Base-by-base conservation (phyloP, 257 asterid genomes). In the Capsicum baccatum region DNA sequence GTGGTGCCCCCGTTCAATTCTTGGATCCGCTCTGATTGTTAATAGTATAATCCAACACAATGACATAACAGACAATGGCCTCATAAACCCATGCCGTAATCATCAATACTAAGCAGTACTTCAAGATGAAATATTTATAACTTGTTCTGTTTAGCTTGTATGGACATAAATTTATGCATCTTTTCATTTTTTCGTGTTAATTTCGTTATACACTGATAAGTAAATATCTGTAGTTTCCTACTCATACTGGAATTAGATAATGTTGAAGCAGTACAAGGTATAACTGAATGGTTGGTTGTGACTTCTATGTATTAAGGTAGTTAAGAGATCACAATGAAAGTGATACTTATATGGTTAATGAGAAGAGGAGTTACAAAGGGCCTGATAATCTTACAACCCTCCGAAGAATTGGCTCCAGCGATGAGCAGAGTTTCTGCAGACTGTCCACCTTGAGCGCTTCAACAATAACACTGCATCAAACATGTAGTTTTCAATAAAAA, bases 381-480 rank as follows among this genome's bases (percentile, higher is more conserved):
- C 58, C 83, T 55, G 63, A 58, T 33, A 76, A 85, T 86, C 98
- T 94, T 94, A 95, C 99, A 85, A 95, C 99, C 93, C 96, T 94
- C 48, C 99, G 97, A 68, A 95, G 97, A 91, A 95, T 90, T 35
- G 99, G 98, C 88, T 95, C 99, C 91, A 95, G 84, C 6, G 99
- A 94, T 62, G 99, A 95, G 91, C 98, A 95, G 76, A 95, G 97
- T 89, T 93, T 94, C 89, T 95, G 99, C 86, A 95, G 93, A 89
- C 98, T 92, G 89, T 95, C 98, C 88, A 93, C 90, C 91, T 95
- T 95, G 69, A 95, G 91, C 83, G 99, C 99, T 89, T 95, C 99
- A 78, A 95, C 95, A 82, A 95, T 94, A 83, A 95, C 99, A 85
- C 99, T 95, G 97, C 94, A 92, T 80, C 84, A 88, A 87, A 86